A percentile compares a stretch with the other conserved stretches of the same genome.
Evolutionary conservation across 768 basidiomycete genomes (phyloP).

Genomic region (Russula compacta): DNA sequence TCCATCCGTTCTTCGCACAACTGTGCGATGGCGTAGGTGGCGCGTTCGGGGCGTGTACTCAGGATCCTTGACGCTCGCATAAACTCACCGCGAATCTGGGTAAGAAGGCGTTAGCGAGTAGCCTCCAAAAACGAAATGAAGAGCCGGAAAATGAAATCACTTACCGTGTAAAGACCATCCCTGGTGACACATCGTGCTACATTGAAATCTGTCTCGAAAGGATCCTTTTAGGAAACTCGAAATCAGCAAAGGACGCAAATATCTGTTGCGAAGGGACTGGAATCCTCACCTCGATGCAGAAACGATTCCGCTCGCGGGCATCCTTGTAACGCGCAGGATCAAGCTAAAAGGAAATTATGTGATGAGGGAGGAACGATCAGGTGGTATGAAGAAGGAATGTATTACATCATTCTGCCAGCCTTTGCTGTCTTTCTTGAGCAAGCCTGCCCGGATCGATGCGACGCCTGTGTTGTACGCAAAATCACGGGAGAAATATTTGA

Average conservation of each 20-base stretch:
- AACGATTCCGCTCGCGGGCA: constrained; percentile 80
- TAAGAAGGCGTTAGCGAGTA: constrained; percentile 8
- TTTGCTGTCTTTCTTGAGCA: constrained; percentile 84
- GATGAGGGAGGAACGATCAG: not conserved
- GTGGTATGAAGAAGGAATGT: not conserved
- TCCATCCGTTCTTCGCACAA: constrained; percentile 86
- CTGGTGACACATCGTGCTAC: constrained; percentile 94
- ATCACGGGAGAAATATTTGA: constrained; percentile 91
- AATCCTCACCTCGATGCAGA: constrained; percentile 81
- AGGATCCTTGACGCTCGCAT: constrained; percentile 92
- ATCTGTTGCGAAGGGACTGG: too few species aligned
- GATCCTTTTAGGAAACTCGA: constrained; percentile 52
- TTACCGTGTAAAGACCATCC: constrained; percentile 89
- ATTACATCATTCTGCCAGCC: constrained; percentile 80
- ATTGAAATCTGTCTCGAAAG: constrained; percentile 94
- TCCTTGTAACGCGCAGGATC: constrained; percentile 45
- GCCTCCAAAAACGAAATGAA: not conserved
- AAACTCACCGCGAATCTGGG: constrained; percentile 94
- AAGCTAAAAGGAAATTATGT: constrained; percentile 7
- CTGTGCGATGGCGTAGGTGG: constrained; percentile 73
- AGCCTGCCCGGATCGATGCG: constrained; percentile 81
- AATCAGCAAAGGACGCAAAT: not conserved
- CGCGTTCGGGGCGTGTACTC: constrained; percentile 67
- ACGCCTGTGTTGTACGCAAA: constrained; percentile 89
- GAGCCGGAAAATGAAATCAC: constrained; percentile 20